Conservation (phyloP, 1,284 basidiomycete species). For the Ustilago xerochloae region DNA sequence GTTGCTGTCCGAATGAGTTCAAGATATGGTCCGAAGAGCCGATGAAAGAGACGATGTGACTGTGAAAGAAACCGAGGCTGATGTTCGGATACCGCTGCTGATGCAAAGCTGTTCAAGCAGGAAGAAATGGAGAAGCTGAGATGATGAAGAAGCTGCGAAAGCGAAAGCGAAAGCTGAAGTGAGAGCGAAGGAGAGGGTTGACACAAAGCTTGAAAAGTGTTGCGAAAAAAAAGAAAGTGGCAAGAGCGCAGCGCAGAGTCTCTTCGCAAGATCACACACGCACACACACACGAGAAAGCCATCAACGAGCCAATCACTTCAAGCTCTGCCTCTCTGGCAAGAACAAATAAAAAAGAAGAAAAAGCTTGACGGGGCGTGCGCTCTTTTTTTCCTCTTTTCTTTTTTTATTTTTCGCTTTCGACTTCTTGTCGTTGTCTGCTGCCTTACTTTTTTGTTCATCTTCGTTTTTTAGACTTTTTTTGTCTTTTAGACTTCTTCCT, state of each 20-base stretch:
- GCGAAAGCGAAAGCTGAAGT: neutral
- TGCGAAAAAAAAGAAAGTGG: conserved; percentile 17
- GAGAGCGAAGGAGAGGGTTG: neutral
- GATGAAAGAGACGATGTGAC: neutral
- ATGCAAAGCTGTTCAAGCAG: conserved; percentile 2
- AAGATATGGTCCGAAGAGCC: conserved; percentile 1
- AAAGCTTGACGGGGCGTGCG: neutral
- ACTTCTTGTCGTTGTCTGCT: neutral
- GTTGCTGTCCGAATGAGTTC: neutral
- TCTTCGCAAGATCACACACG: neutral
- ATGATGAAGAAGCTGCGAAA: neutral
- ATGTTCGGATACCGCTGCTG: neutral
- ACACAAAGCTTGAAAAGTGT: conserved; percentile 1
- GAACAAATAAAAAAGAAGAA: neutral
- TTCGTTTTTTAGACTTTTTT: neutral
- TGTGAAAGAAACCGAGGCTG: neutral
- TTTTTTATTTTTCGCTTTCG: neutral
- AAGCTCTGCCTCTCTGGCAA: neutral
- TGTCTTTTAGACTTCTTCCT: too few relatives aligned
- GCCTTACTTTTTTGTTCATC: neutral
- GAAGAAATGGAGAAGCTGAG: neutral
- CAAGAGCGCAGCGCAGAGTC: conserved; percentile 18
- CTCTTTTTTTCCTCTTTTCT: neutral
- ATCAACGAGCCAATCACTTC: conserved; percentile 4
- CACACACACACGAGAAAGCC: neutral